phyloP scores from a whole-genome alignment of 2,329 filamentous ascomycete genomes.

The Fusarium solani-melongenae region DNA sequence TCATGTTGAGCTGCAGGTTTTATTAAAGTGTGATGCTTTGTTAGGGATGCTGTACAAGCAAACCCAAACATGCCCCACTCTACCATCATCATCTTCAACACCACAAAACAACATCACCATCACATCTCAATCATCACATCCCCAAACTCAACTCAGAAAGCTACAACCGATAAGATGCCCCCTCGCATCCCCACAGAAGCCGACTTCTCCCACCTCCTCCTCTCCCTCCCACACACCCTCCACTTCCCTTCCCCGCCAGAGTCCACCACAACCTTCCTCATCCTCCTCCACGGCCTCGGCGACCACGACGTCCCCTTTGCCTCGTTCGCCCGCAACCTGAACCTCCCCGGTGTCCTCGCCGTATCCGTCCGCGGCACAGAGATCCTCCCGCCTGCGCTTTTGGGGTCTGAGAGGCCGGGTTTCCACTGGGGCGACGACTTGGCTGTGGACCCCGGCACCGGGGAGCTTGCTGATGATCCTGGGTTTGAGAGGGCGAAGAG shows the following conservation, averaged over 20 bases:
- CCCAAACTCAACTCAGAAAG: background rate
- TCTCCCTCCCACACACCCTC: slow-evolving; percentile 56
- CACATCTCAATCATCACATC: background rate
- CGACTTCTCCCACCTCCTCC: slow-evolving; percentile 60
- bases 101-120: slow-evolving; percentile 3
- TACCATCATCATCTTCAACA: background rate
- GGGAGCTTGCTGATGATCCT: slow-evolving; percentile 69
- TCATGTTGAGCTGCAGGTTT: background rate
- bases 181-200: slow-evolving; percentile 61
- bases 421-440: slow-evolving; percentile 78
- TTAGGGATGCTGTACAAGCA: background rate
- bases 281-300: slow-evolving; percentile 87
- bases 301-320: slow-evolving; percentile 78
- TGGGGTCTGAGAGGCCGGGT: slow-evolving; percentile 48
- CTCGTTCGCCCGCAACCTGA: slow-evolving; percentile 73
- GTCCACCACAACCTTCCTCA: slow-evolving; percentile 77
- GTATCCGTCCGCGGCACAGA: slow-evolving; percentile 79
- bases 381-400: slow-evolving; percentile 74
- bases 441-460: slow-evolving; percentile 60
- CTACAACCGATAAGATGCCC: slow-evolving; percentile 48
- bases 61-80: background rate
- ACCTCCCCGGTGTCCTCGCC: slow-evolving; percentile 80
- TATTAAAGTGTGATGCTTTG: background rate
- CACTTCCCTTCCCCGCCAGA: slow-evolving; percentile 66
- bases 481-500: slow-evolving; percentile 64